A percentile compares a stretch with the other conserved stretches of the same genome.
Conservation (phyloP, 1,139 yeast genomes). For the Taphrina confusa region DNA sequence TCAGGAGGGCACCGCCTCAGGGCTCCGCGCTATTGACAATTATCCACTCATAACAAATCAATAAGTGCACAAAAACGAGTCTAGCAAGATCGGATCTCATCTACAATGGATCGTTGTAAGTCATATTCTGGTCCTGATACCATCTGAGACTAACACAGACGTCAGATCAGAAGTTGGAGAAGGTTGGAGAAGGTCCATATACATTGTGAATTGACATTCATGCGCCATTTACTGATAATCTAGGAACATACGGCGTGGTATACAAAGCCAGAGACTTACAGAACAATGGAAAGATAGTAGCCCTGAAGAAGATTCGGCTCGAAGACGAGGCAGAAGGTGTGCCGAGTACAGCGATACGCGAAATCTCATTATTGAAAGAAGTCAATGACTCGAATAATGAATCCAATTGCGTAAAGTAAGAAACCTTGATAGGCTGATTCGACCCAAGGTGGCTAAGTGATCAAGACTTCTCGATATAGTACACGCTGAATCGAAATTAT, state of each 20-base stretch:
- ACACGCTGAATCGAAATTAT: constrained; percentile 92
- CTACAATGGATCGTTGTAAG: constrained; percentile 15
- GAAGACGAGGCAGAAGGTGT: constrained; percentile 99
- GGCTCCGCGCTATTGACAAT: constrained; percentile 2
- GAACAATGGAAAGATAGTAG: constrained; percentile 85
- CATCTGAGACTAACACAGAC: neutral
- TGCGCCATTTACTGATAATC: constrained; percentile 39
- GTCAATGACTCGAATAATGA: constrained; percentile 91
- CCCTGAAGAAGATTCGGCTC: constrained; percentile 87
- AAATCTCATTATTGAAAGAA: constrained; percentile 88
- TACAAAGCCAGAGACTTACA: constrained; percentile 90
- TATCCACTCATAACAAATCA: neutral
- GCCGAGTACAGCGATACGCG: constrained; percentile 96
- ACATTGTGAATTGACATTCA: no score
- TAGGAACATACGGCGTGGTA: constrained; percentile 93
- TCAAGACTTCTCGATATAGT: constrained; percentile 75
- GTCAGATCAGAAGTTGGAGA: constrained; percentile 81
- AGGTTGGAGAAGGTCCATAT: constrained; percentile 96
- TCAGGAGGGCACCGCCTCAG: neutral
- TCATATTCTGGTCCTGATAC: neutral
- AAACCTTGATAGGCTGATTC: neutral
- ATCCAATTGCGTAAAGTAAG: constrained; percentile 46
- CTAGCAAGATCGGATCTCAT: neutral
- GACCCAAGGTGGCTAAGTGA: neutral
- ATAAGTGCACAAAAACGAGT: neutral